Conservation (phyloP, 495 filamentous ascomycete species). For the Neurospora sp. region DNA sequence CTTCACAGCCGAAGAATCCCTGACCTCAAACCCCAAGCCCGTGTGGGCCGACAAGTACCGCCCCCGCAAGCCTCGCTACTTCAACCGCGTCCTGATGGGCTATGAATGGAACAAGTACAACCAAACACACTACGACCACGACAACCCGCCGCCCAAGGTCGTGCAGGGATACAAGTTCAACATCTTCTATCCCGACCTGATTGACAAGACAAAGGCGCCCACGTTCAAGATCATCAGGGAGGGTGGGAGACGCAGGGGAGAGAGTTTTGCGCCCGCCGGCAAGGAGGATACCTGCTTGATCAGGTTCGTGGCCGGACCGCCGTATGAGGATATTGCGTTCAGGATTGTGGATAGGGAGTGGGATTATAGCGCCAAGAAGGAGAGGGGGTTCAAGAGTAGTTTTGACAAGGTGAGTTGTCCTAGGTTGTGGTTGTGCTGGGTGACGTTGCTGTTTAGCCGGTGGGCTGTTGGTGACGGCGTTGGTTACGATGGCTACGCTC, state of each 20-base stretch:
- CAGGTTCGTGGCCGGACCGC: constrained; percentile 87
- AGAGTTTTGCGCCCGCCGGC: constrained; percentile 90
- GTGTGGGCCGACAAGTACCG: constrained; percentile 86
- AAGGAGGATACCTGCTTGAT: constrained; percentile 97
- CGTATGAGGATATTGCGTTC: constrained; percentile 96
- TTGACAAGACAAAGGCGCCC: constrained; percentile 87
- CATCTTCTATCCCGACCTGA: constrained; percentile 98
- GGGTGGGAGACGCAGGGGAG: constrained; percentile 73
- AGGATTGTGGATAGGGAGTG: constrained; percentile 98
- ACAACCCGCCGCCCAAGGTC: constrained; percentile 95
- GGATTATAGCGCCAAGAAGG: constrained; percentile 94
- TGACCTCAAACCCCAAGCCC: constrained; percentile 52
- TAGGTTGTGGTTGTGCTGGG: constrained; percentile 3
- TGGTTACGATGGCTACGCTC: background rate
- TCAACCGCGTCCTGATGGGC: constrained; percentile 97
- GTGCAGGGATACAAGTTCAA: constrained; percentile 99
- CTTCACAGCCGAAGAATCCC: constrained; percentile 81
- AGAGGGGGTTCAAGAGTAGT: constrained; percentile 89
- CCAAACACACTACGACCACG: constrained; percentile 98
- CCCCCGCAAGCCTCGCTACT: constrained; percentile 89
- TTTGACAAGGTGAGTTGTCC: constrained; percentile 79
- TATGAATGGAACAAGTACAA: constrained; percentile 99
- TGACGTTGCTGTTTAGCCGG: background rate
- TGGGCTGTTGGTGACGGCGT: background rate
- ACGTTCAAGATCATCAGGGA: constrained; percentile 94